Evolutionary conservation across 2,329 filamentous ascomycete genomes (phyloP).

Genomic region (Colletotrichum aenigma): DNA sequence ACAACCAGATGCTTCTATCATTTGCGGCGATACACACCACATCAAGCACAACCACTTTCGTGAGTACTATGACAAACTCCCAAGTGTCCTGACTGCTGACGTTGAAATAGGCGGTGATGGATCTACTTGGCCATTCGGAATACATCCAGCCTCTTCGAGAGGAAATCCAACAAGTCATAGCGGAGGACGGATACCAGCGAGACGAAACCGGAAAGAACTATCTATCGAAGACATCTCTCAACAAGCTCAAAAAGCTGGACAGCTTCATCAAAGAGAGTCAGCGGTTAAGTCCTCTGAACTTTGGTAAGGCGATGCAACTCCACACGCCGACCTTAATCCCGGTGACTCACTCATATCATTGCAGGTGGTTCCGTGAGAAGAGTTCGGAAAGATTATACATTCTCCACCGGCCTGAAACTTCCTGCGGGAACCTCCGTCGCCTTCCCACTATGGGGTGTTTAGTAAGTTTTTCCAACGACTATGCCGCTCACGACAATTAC

Average conservation of each 20-base stretch:
- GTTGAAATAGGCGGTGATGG: slow-evolving; percentile 35
- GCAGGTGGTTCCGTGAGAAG: slow-evolving; percentile 40
- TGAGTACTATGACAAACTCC: slow-evolving; percentile 25
- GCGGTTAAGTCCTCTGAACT: slow-evolving; percentile 31
- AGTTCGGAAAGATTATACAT: slow-evolving; percentile 41
- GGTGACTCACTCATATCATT: no score
- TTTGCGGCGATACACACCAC: slow-evolving; percentile 47
- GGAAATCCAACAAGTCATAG: slow-evolving; percentile 40
- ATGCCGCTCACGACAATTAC: no score
- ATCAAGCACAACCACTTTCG: slow-evolving; percentile 23
- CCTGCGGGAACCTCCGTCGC: slow-evolving; percentile 28
- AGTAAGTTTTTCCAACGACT: not conserved
- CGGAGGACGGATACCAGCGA: slow-evolving; percentile 33
- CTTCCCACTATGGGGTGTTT: slow-evolving; percentile 26
- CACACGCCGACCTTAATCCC: accelerated
- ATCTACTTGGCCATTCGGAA: slow-evolving; percentile 42
- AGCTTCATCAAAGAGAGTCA: slow-evolving; percentile 44
- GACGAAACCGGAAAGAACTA: not conserved
- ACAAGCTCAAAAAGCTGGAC: slow-evolving; percentile 43
- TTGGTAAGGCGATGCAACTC: not conserved
- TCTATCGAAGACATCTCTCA: slow-evolving; percentile 34
- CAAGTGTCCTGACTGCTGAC: not conserved
- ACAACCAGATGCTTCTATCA: slow-evolving; percentile 4
- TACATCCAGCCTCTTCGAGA: slow-evolving; percentile 44
- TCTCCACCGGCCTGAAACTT: slow-evolving; percentile 34